These are phyloP conservation scores for Fusarium staphyleae DNA, from an alignment of 2,329 filamentous ascomycete genomes.

Conservation along the genomic window DNA sequence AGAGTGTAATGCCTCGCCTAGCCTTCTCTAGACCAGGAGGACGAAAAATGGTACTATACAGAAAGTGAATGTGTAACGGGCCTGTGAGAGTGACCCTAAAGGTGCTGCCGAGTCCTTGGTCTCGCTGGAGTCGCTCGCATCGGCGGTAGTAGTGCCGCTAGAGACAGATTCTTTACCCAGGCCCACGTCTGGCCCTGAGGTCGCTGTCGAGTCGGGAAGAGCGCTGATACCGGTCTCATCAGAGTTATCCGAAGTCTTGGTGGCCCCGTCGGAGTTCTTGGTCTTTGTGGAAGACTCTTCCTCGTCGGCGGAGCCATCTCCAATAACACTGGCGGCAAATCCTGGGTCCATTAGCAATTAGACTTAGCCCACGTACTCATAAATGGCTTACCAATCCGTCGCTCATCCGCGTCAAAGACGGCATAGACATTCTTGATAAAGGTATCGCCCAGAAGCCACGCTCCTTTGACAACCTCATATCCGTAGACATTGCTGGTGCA, in stretches of 20 bases:
- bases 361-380: rapidly evolving
- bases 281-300: conserved; percentile 20
- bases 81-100: conserved; percentile 23
- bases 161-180: conserved; percentile 38
- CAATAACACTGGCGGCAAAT: conserved; percentile 33
- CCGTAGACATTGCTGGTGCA: conserved; percentile 80
- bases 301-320: conserved; percentile 9
- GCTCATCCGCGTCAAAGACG: conserved; percentile 79
- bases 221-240: conserved; percentile 26
- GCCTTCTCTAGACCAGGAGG: conserved; percentile 32
- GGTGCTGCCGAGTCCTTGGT: conserved; percentile 39
- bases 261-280: conserved; percentile 15
- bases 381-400: conserved; percentile 63
- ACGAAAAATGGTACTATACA: conserved; percentile 40
- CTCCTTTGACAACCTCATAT: conserved; percentile 66
- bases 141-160: conserved; percentile 33
- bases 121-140: conserved; percentile 21
- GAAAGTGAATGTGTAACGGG: conserved; percentile 39
- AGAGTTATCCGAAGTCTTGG: conserved; percentile 22
- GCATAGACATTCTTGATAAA: conserved; percentile 92
- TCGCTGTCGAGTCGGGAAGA: conserved; percentile 21
- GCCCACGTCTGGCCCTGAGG: conserved; percentile 27
- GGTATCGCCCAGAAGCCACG: conserved; percentile 85
- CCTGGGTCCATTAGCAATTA: conserved; percentile 27
- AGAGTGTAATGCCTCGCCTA: conserved; percentile 37